Evolutionary conservation across 2,329 filamentous ascomycete species (phyloP), one percentile per base, ranked within the genome.

Genomic region (Colletotrichum lupini): DNA sequence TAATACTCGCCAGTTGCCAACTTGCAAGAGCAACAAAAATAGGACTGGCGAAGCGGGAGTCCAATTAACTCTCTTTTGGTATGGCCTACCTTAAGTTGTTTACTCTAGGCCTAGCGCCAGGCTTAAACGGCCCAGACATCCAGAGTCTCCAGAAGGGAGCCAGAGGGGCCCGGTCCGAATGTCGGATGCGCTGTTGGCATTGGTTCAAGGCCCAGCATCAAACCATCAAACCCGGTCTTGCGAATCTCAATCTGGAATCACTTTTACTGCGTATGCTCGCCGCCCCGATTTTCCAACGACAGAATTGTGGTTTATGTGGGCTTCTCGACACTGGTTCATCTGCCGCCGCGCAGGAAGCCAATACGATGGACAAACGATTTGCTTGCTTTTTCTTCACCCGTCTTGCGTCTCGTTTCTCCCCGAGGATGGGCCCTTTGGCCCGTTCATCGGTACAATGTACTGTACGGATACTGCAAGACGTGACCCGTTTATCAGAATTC

Each of bases 51-150:
- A 49, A 35, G 22, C 60, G 60, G 70, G 60, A 65, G 55, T 60
- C 16, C 70, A 57, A 65, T 73, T 24, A 73, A 73, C 70, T 73
- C 67, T 73, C 55, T 70, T 70, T 70, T 46, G 61, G 30, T 35
- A 30, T 49, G 62, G 62, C 37, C 35, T 55, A 61, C 62, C 62
- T 61, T 71, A 26, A 61, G 63, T 71, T 61, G 46, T 61, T 71
- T 61, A 55, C 46, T 59, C 42, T 30, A 32, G 61, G 26, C 26
- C 46, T 62, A 68, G 52, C 58, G 59, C 61, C 49, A 66, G 53
- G 68, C 37, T 24, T 30, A 28, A 65, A 53, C 56, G 57, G 42
- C 35, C 52, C 58, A 58, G 69, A 58, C 58, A 28, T 8, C 35
- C 60, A 12, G 22, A 49, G 19, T 49, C 42, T 49, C 42, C 42